Evolutionary conservation across 495 filamentous ascomycete genomes (phyloP).

Genomic region (Aspergillus diversus): DNA sequence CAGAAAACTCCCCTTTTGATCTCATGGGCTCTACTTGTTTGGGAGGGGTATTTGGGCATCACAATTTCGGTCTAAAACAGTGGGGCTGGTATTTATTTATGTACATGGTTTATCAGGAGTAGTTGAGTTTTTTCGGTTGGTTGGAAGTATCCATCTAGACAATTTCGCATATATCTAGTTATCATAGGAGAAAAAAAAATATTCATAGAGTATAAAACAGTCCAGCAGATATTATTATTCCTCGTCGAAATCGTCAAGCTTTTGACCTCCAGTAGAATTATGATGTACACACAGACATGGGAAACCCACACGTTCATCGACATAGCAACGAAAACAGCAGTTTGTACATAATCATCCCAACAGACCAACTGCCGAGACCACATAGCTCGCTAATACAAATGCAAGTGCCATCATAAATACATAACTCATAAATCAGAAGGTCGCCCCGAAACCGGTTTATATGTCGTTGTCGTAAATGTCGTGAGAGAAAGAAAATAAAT

Average conservation of each 20-base stretch:
- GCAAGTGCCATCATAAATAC: constrained; percentile 11
- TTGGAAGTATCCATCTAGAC: no score
- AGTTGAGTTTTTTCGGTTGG: no score
- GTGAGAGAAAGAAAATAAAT: constrained; percentile 8
- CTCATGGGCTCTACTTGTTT: neutral
- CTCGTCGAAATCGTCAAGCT: neutral
- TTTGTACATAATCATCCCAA: constrained; percentile 11
- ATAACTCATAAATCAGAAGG: constrained; percentile 16
- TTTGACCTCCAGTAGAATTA: constrained; percentile 7
- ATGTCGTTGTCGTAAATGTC: constrained; percentile 15
- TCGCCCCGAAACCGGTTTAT: constrained; percentile 14
- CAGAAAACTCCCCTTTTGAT: neutral
- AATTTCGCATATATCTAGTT: no score
- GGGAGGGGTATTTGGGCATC: no score
- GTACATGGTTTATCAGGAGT: no score
- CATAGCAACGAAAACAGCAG: neutral
- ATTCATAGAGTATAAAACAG: neutral
- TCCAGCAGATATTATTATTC: neutral
- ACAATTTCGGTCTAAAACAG: no score
- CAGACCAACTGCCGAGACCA: constrained; percentile 8
- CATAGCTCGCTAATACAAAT: constrained; percentile 16
- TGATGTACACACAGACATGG: constrained; percentile 22
- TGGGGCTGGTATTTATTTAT: no score
- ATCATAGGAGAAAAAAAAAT: no score
- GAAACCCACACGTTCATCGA: constrained; percentile 14